These are phyloP conservation scores for Colletotrichum tropicale DNA, from an alignment of 2,329 filamentous ascomycete species.

Conservation along the genomic window DNA sequence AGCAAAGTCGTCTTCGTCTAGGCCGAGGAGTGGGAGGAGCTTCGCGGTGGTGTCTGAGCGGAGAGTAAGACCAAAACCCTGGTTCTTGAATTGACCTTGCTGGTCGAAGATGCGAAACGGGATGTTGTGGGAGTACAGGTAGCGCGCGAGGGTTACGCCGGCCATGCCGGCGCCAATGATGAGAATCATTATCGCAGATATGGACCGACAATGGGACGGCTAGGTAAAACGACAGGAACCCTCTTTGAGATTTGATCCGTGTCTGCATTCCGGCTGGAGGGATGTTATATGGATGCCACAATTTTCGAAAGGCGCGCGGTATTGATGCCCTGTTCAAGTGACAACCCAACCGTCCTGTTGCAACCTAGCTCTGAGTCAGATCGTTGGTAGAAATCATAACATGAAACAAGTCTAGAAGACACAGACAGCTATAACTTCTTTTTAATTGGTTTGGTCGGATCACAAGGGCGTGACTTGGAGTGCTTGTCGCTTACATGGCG, in stretches of 20 bases:
- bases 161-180: background rate
- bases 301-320: background rate
- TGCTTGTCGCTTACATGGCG: background rate
- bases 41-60: background rate
- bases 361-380: background rate
- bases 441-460: background rate
- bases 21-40: background rate
- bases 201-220: too few relatives aligned
- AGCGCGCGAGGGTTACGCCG: background rate
- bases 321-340: background rate
- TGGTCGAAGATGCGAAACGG: background rate
- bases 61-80: background rate
- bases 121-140: background rate
- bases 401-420: background rate
- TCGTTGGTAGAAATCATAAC: background rate
- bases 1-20: background rate
- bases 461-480: background rate
- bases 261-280: too few relatives aligned
- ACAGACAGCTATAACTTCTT: background rate
- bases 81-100: background rate
- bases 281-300: background rate
- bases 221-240: too few relatives aligned
- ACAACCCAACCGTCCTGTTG: background rate
- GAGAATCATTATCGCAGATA: background rate
- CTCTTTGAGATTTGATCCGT: too few relatives aligned